Evolutionary conservation across 1,139 yeast genomes (phyloP).

Genomic region (Blastobotrys illinoisensis): DNA sequence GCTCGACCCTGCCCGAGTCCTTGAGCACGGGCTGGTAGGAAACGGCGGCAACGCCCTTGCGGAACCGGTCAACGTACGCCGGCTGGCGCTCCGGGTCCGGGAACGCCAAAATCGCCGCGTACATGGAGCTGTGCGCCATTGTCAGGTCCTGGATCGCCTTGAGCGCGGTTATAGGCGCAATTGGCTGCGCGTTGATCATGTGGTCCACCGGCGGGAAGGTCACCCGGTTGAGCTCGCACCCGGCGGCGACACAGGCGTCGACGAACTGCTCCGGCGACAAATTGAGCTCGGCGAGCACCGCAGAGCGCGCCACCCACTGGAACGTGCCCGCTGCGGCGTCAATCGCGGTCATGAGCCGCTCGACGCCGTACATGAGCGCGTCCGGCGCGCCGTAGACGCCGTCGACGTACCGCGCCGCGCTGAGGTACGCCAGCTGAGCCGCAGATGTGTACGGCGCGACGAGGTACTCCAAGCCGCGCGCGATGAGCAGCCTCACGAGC

Average conservation of each 20-base stretch:
- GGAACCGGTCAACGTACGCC: constrained; percentile 38
- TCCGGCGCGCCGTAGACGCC: constrained; percentile 85
- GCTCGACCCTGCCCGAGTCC: constrained; percentile 61
- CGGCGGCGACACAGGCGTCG: constrained; percentile 72
- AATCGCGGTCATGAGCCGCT: constrained; percentile 66
- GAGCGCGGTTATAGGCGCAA: constrained; percentile 31
- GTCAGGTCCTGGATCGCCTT: constrained; percentile 42
- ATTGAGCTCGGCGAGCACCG: constrained; percentile 54
- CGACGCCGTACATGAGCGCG: constrained; percentile 56
- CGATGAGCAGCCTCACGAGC: constrained; percentile 53
- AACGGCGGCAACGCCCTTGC: constrained; percentile 49
- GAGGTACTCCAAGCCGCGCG: constrained; percentile 55
- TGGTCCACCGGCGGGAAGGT: constrained; percentile 48
- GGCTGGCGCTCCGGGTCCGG: constrained; percentile 27
- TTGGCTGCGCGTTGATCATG: constrained; percentile 30
- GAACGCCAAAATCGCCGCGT: constrained; percentile 27
- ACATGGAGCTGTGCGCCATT: constrained; percentile 44
- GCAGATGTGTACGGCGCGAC: constrained; percentile 83
- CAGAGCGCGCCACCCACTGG: constrained; percentile 56
- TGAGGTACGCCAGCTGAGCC: constrained; percentile 72
- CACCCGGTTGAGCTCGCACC: constrained; percentile 64
- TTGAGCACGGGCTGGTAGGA: constrained; percentile 67
- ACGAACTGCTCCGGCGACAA: constrained; percentile 60
- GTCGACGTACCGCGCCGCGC: constrained; percentile 51
- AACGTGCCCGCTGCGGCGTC: constrained; percentile 62